Evolutionary conservation across 2,329 filamentous ascomycete genomes (phyloP), one percentile per base, ranked within the genome.

Genomic region (Phaeoacremonium minimum): DNA sequence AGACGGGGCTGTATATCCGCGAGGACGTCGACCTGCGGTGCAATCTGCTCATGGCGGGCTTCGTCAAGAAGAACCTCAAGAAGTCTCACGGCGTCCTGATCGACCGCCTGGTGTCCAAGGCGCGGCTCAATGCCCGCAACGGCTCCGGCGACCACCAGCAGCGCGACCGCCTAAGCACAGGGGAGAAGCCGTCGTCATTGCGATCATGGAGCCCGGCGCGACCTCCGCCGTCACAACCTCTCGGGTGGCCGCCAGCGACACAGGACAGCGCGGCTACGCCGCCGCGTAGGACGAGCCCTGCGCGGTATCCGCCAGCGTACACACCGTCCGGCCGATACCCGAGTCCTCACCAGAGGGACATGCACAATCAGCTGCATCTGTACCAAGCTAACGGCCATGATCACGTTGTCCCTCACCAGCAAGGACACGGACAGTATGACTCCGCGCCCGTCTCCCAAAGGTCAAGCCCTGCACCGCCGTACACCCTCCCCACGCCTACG

Each of bases 11-110:
- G 11, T 94, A 89, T 54, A 66, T 95, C 29, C 73, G 85, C n/a
- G 88, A 95, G 66, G 88, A 95, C 46, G 82, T 93, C 33, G 83
- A 88, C 44, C 80, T 95, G 69, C 75, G 75, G 39, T 94, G 87
- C 64, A 91, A 89, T 51, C 66, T 88, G 40, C 66, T 93, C 44
- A 75, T 93, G 66, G 73, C 80, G 0, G 63, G 66, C 7, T 94
- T 94, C 52, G 85, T 95, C 40, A 90, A 86, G 68, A 85, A 80
- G 62, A 93, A 86, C 12, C 71, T 94, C 31, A 85, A 85, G 50
- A 86, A 85, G 52, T 77, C 85, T 0, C 87, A 94, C 51, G 72
- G 69, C 8, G 67, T 74, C 4, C 70, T 95, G 4, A 84, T 91
- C 3, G 78, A 83, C 4, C 64, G 71, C n/a, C 60, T 87, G 7